phyloP scores from a whole-genome alignment of 768 basidiomycete genomes.

The Psilocybe cubensis region DNA sequence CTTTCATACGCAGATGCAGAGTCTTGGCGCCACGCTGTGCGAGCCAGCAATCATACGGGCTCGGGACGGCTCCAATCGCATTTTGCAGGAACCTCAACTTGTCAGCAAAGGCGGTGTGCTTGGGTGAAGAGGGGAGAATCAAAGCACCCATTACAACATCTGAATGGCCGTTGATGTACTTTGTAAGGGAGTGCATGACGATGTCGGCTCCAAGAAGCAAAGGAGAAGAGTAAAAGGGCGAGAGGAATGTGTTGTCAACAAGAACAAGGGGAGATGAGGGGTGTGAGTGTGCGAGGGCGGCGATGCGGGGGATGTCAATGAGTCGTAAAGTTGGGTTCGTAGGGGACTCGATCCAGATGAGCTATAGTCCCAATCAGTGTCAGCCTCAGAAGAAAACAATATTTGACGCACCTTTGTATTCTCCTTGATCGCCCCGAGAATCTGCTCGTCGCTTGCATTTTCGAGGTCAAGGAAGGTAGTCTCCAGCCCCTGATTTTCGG shows the following conservation, averaged over 20 bases:
- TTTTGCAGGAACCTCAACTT: conserved; percentile 89
- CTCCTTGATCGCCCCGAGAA: conserved; percentile 64
- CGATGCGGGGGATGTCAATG: conserved; percentile 78
- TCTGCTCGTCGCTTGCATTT: conserved; percentile 60
- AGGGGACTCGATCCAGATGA: conserved; percentile 94
- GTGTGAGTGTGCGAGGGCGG: conserved; percentile 63
- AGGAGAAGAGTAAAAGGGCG: conserved; percentile 89
- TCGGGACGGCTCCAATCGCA: conserved; percentile 83
- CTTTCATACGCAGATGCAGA: conserved; percentile 83
- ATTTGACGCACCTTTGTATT: conserved; percentile 28
- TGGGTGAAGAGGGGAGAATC: conserved; percentile 69
- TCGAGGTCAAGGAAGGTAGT: conserved; percentile 86
- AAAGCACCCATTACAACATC: conserved; percentile 91
- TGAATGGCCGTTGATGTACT: conserved; percentile 94
- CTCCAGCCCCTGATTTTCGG: conserved; percentile 65
- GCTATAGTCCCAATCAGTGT: conserved; percentile 41
- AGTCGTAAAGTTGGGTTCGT: conserved; percentile 94
- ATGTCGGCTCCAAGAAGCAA: conserved; percentile 85
- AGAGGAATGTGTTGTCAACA: conserved; percentile 95
- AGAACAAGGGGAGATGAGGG: conserved; percentile 75
- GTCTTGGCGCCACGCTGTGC: conserved; percentile 93
- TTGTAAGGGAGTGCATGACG: conserved; percentile 82
- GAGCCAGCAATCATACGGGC: conserved; percentile 88
- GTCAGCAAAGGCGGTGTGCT: conserved; percentile 48
- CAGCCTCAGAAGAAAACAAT: neutral